These are phyloP conservation scores for Diophrys sp. DNA, from an alignment of 73 alveolate species.

Conservation along the genomic window DNA sequence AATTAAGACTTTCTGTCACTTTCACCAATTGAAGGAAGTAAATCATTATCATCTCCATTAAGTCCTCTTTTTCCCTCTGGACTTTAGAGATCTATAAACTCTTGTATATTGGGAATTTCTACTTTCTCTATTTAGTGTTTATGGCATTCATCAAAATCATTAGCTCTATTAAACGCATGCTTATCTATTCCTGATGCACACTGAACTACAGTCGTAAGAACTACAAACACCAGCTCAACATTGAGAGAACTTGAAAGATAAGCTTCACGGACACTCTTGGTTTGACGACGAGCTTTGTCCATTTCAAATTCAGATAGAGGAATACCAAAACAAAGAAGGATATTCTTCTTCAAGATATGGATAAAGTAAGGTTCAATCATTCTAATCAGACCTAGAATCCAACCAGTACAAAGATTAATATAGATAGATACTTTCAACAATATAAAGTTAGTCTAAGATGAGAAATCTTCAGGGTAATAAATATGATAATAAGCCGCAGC, in stretches of 20 bases:
- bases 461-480: constrained; percentile 1
- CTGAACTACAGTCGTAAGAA: too few relatives aligned
- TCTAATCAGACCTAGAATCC: constrained; percentile 29
- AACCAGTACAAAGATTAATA: constrained; percentile 30
- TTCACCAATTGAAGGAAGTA: too few relatives aligned
- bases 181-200: too few relatives aligned
- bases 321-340: constrained; percentile 29
- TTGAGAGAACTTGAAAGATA: constrained; percentile 25
- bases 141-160: too few relatives aligned
- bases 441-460: neutral
- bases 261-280: constrained; percentile 11
- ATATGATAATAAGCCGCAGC: constrained; percentile 28
- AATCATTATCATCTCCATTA: too few relatives aligned
- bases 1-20: too few relatives aligned
- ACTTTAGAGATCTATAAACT: too few relatives aligned
- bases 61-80: too few relatives aligned
- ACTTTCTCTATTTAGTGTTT: too few relatives aligned
- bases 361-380: constrained; percentile 43
- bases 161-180: too few relatives aligned
- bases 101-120: too few relatives aligned
- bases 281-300: neutral
- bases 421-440: constrained; percentile 4
- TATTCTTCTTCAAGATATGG: constrained; percentile 9
- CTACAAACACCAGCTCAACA: constrained; percentile 38
- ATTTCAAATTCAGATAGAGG: constrained; percentile 13